Evolutionary conservation across 371 early-diverging fungal species (phyloP), one percentile per base, ranked within the genome.

Genomic region (Lichtheimia ornata): DNA sequence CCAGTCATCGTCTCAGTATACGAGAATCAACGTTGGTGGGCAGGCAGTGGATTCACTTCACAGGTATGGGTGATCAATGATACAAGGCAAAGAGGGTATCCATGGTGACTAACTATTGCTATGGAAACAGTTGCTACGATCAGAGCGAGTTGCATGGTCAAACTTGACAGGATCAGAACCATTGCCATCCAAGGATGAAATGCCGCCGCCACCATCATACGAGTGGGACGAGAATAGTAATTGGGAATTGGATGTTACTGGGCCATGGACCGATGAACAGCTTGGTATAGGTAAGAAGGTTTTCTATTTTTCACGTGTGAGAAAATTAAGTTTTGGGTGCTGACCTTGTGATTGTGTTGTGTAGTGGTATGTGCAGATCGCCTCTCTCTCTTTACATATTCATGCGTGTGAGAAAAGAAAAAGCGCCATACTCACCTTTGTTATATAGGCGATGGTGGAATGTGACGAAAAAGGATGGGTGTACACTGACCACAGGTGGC

Each of bases 381-480:
- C 18, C 45, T 45, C 25, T 53, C 30, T 2, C 24, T 3, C 13
- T 49, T 15, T 9, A 27, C 5, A 28, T 20, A 5, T 25, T 9
- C 6, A 25, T 9, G 52, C 5, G 18, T n/a, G 15, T 24, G 15
- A 24, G 52, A 18, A 55, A 35, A 42, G 13, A 52, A 28, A 18
- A 54, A 22, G 22, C 22, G 41, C 27, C 24, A 25, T 40, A 35
- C 35, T 35, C 11, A 35, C 9, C 4, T 54, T 22, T 4, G 41
- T 42, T 53, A 15, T 43, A 28, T 50, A 69, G 63, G 30, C 27
- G 9, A 52, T 65, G 42, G 61, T 70, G 18, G 69, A 70, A 30
- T 63, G 65, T 40, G 74, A 74, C 50, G 62, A 70, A 15, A 63
- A 67, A 17, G 74, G 74, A 17, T 74, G 74, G 74, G 71, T 71